Evolutionary conservation across 108 stramenopile species (phyloP).

Genomic region (Chaetoceros muelleri): DNA sequence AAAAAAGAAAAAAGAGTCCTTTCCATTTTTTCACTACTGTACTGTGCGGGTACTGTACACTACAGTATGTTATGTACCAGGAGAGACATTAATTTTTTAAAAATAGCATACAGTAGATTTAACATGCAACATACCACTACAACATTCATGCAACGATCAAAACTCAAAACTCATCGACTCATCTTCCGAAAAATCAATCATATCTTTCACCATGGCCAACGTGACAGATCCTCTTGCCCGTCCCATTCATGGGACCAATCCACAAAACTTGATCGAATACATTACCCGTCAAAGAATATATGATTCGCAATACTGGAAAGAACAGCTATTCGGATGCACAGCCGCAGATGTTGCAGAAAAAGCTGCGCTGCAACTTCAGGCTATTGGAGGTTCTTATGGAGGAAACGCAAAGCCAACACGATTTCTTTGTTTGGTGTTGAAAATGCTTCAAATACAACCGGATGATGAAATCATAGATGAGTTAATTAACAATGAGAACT

Average conservation of each 20-base stretch:
- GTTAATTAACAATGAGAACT: conserved; percentile 89
- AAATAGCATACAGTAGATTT: too few relatives aligned
- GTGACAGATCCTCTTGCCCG: conserved; percentile 84
- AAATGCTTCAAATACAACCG: conserved; percentile 94
- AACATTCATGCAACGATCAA: too few relatives aligned
- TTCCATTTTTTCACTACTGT: too few relatives aligned
- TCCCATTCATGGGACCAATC: conserved; percentile 94
- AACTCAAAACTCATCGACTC: too few relatives aligned
- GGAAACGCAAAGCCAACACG: conserved; percentile 85
- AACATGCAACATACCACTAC: too few relatives aligned
- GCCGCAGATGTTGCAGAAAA: conserved; percentile 90
- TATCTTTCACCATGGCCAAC: conserved; percentile 87
- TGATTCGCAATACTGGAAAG: conserved; percentile 82
- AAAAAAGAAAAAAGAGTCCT: too few relatives aligned
- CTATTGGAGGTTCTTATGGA: conserved; percentile 81
- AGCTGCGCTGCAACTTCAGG: conserved; percentile 64
- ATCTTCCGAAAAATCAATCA: too few relatives aligned
- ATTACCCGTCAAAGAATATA: conserved; percentile 96
- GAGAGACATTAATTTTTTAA: too few relatives aligned
- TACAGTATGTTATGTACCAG: too few relatives aligned
- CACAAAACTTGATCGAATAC: conserved; percentile 98
- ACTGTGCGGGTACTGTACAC: too few relatives aligned
- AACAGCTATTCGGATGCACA: conserved; percentile 84
- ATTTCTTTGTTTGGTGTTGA: conserved; percentile 90
- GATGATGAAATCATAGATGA: conserved; percentile 84